These are phyloP conservation scores for Boletellus deceptivus DNA, from an alignment of 1,284 basidiomycete genomes.

Conservation along the genomic window DNA sequence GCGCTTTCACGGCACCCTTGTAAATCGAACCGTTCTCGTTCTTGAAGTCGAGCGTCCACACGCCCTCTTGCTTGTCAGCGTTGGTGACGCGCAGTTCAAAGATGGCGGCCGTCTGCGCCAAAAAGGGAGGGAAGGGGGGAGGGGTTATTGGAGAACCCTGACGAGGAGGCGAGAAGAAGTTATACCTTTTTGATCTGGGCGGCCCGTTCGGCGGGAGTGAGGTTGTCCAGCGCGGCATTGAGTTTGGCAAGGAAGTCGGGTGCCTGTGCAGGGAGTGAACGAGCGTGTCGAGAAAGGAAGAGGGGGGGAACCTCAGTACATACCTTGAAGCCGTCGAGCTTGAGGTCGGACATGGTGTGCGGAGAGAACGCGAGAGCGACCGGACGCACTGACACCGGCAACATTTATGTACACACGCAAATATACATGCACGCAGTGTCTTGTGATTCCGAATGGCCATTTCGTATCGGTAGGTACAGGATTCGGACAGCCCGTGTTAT, in stretches of 20 bases:
- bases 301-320: too few relatives aligned
- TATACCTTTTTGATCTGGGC: constrained; percentile 83
- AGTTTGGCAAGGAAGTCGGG: constrained; percentile 70
- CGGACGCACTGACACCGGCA: background rate
- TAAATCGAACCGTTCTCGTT: constrained; percentile 73
- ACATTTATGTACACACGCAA: too few relatives aligned
- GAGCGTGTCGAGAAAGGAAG: background rate
- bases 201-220: constrained; percentile 74
- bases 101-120: constrained; percentile 83
- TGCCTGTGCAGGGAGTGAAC: constrained; percentile 44
- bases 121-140: background rate
- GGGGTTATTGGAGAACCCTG: background rate
- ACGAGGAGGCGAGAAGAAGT: background rate
- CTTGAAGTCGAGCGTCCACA: constrained; percentile 97
- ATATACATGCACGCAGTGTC: too few relatives aligned
- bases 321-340: constrained; percentile 60
- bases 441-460: too few relatives aligned
- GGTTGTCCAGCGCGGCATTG: constrained; percentile 57
- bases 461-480: too few relatives aligned
- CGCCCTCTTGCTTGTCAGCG: constrained; percentile 68
- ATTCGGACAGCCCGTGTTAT: too few relatives aligned
- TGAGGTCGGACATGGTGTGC: constrained; percentile 52
- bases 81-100: constrained; percentile 90
- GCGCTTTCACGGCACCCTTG: constrained; percentile 73
- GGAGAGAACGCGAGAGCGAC: background rate